These are phyloP conservation scores for Aurinia saxatilis DNA, from an alignment of 345 rosid species.

Conservation along the genomic window DNA sequence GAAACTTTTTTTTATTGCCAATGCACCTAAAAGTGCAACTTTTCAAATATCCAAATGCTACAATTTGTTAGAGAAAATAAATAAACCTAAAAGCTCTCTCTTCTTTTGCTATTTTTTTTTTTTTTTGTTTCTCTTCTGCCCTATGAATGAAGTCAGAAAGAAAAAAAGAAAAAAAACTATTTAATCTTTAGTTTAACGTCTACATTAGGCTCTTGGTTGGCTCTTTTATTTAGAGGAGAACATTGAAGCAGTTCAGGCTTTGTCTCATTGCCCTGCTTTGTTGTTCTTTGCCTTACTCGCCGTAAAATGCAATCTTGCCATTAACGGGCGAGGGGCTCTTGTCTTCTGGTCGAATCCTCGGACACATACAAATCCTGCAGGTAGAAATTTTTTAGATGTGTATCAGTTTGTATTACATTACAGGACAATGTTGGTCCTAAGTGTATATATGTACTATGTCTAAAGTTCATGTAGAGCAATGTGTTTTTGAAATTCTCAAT, in stretches of 20 bases:
- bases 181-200: background rate
- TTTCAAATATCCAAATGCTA: background rate
- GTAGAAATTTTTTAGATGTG: background rate
- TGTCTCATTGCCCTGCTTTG: background rate
- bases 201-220: background rate
- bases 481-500: constrained; percentile 4
- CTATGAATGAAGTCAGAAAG: constrained; percentile 2
- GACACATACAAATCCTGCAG: constrained; percentile 84
- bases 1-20: background rate
- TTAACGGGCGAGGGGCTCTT: constrained; percentile 81
- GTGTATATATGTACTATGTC: background rate
- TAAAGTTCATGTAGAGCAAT: constrained; percentile 4
- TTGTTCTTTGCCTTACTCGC: constrained; percentile 45
- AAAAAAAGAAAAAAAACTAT: background rate
- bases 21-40: background rate
- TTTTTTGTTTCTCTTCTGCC: background rate
- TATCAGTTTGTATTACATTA: background rate
- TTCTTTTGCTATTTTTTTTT: background rate
- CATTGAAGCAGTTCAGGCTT: background rate
- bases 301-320: constrained; percentile 64
- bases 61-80: constrained; percentile 1
- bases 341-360: constrained; percentile 72
- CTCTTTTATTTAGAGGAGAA: constrained; percentile 14
- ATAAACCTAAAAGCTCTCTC: background rate
- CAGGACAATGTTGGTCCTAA: background rate